Base-by-base conservation (phyloP, 2,329 filamentous ascomycete species). In the Fusarium miscanthi region DNA sequence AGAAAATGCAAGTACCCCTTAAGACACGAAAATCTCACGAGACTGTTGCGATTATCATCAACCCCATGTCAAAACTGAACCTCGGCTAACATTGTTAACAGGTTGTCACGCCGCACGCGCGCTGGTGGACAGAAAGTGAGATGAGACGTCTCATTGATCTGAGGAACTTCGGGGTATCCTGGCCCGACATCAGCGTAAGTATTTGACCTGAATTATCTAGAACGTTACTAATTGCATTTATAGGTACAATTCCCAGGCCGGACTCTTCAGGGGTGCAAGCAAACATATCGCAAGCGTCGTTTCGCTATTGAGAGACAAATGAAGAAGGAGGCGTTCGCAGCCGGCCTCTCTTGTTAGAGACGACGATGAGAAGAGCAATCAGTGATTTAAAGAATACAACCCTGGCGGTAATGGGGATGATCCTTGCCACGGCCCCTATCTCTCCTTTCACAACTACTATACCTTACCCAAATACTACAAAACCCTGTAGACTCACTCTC, bases 241-340 rank as follows among this genome's bases (percentile, higher is more conserved):
- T 11, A 53, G 45, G 45, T 21, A 14, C 16, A 38, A 8, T 69
- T 69, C 6, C 51, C 64, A 14, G 11, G 51, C 5, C 43, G 66
- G 3, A 69, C 66, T 21, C 35, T 38, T 6, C 49, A 63, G 12
- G 57, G 64, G 3, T 25, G 63, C 8, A 69, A 56, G 17, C 64
- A 69, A 27, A 37, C 64, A 21, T 69, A 69, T 10, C 64, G 62
- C 11, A 69, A 69, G 23, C 64, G 66, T 6, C 40, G 66, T 3
- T 41, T 69, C 11, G 23, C 49, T 8, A 19, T 56, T 6, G 66
- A 69, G 30, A 14, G 16, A 0, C 33, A 57, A 27, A 69, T 69
- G 58, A 8, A 45, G n/a, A 37, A n/a, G 1, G 64, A 69, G 30
- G 43, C 49, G 1, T 25, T 17, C 1, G 25, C 19, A 4, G 48